Conservation (phyloP, 2,329 filamentous ascomycete genomes). For the Pezizomycotina sp. region DNA sequence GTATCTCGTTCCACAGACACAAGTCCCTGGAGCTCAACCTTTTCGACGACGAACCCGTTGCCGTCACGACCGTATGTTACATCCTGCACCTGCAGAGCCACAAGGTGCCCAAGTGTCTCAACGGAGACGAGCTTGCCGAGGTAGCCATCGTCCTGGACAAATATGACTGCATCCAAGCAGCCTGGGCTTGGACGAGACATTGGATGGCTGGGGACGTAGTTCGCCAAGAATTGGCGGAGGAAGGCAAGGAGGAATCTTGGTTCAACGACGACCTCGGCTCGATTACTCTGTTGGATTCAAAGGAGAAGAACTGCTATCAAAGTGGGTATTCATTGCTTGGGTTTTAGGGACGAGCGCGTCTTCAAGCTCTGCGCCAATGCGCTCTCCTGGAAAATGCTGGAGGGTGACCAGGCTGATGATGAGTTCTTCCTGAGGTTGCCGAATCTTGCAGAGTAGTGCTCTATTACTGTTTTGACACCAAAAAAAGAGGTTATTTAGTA, state of each 20-base stretch:
- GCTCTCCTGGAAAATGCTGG: conserved; percentile 15
- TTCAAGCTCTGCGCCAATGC: conserved; percentile 16
- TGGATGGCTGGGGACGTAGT: conserved; percentile 16
- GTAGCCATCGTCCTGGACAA: conserved; percentile 18
- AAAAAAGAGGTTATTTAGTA: too few relatives aligned
- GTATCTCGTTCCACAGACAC: conserved; percentile 14
- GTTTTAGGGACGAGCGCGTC: conserved; percentile 14
- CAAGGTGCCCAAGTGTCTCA: conserved; percentile 10
- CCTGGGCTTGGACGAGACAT: conserved; percentile 17
- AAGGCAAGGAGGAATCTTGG: conserved; percentile 4
- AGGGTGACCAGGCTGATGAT: conserved; percentile 17
- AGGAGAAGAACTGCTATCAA: conserved; percentile 16
- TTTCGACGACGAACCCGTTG: conserved; percentile 17
- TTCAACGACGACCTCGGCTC: conserved; percentile 6
- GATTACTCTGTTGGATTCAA: conserved; percentile 15
- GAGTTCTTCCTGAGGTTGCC: conserved; percentile 19
- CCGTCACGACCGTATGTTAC: conserved; percentile 16
- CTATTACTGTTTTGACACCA: too few relatives aligned
- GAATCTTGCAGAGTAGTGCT: too few relatives aligned
- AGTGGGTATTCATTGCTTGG: conserved; percentile 18
- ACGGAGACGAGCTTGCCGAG: conserved; percentile 15
- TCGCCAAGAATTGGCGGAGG: conserved; percentile 11
- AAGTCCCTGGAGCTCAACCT: conserved; percentile 17
- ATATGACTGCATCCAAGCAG: conserved; percentile 18
- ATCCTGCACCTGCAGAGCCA: conserved; percentile 16